These are phyloP conservation scores for Irpex rosettiformis DNA, from an alignment of 1,284 basidiomycete species.

Conservation along the genomic window DNA sequence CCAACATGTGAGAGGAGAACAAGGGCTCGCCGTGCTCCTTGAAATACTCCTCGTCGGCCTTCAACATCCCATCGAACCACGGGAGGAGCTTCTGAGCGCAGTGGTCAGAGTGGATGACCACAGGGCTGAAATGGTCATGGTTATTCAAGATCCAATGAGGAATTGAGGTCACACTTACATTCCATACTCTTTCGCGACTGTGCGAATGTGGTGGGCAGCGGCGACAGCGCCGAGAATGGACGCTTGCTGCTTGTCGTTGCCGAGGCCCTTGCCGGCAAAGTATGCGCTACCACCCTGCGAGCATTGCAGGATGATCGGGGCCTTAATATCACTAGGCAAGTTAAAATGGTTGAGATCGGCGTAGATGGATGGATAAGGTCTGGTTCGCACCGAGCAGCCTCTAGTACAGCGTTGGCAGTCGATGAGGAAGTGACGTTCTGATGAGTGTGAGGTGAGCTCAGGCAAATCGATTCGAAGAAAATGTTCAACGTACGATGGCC, in stretches of 20 bases:
- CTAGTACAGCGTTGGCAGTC: conserved; percentile 82
- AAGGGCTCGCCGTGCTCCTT: conserved; percentile 88
- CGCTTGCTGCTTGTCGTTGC: conserved; percentile 96
- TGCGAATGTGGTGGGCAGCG: conserved; percentile 90
- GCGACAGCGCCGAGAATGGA: conserved; percentile 91
- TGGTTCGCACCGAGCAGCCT: conserved; percentile 71
- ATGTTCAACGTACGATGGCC: conserved; percentile 63
- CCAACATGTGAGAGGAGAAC: conserved; percentile 99
- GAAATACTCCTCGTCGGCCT: conserved; percentile 93
- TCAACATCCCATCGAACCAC: conserved; percentile 99
- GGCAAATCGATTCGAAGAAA: not conserved
- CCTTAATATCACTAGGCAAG: conserved; percentile 73
- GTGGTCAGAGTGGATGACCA: conserved; percentile 98
- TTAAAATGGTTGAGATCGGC: conserved; percentile 1
- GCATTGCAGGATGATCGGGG: conserved; percentile 97
- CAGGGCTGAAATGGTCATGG: conserved; percentile 59
- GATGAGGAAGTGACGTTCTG: conserved; percentile 89
- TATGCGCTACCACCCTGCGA: conserved; percentile 97
- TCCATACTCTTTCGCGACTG: conserved; percentile 87
- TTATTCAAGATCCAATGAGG: not conserved
- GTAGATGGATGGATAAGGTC: not conserved
- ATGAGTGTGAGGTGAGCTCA: not conserved
- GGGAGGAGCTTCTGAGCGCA: conserved; percentile 98
- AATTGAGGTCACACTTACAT: conserved; percentile 59
- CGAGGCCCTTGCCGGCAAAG: conserved; percentile 95